Conservation (phyloP, 2,329 filamentous ascomycete genomes). For the Cladosporium sp. region DNA sequence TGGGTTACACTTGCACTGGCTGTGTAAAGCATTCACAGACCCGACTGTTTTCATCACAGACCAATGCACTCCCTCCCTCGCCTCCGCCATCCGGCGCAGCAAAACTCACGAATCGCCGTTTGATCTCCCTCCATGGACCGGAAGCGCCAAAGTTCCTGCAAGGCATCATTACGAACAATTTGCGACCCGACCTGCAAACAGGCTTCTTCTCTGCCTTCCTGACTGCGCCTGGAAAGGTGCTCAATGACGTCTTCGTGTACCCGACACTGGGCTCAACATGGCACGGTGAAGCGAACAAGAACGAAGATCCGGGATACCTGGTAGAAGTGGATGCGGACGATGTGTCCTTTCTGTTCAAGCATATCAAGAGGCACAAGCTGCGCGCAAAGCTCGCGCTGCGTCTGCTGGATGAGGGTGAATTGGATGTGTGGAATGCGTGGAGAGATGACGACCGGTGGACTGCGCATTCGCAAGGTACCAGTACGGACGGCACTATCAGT, state of each 20-base stretch:
- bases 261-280: constrained; percentile 44
- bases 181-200: constrained; percentile 46
- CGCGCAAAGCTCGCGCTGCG: constrained; percentile 71
- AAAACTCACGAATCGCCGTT: constrained; percentile 65
- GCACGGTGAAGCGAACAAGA: constrained; percentile 22
- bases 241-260: constrained; percentile 91
- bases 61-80: constrained; percentile 34
- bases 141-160: constrained; percentile 85
- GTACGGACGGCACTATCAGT: constrained; percentile 31
- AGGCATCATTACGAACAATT: constrained; percentile 75
- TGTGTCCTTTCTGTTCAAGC: constrained; percentile 58
- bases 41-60: constrained; percentile 4
- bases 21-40: neutral
- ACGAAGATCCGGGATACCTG: constrained; percentile 56
- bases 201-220: constrained; percentile 82
- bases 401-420: constrained; percentile 61
- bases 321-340: constrained; percentile 77
- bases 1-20: neutral
- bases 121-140: constrained; percentile 73
- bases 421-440: constrained; percentile 72
- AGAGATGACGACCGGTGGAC: constrained; percentile 46
- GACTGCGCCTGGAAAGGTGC: constrained; percentile 72
- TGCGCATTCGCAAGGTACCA: constrained; percentile 20
- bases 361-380: constrained; percentile 82
- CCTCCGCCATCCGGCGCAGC: constrained; percentile 50